These are phyloP conservation scores for Groenewaldozyma tartarivorans DNA, from an alignment of 805 yeast species.

Conservation along the genomic window DNA sequence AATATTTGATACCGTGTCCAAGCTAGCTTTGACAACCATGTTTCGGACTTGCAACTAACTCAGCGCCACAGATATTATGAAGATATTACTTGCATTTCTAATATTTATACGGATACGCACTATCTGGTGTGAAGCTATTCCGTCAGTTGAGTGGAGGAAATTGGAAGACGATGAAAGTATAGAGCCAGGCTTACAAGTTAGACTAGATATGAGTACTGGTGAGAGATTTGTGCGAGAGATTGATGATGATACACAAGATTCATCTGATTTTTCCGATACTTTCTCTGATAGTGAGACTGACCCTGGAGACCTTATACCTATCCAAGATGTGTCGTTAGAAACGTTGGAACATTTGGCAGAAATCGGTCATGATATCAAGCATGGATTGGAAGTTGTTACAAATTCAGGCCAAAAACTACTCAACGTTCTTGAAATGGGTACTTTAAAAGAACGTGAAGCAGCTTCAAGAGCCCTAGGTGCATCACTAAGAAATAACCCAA, in stretches of 20 bases:
- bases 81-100: background rate
- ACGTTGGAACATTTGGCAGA: constrained; percentile 41
- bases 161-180: constrained; percentile 47
- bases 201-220: constrained; percentile 66
- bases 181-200: constrained; percentile 72
- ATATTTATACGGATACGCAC: background rate
- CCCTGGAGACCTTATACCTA: background rate
- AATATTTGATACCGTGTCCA: too few relatives aligned
- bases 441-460: constrained; percentile 33
- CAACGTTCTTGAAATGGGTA: constrained; percentile 9
- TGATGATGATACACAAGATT: constrained; percentile 24
- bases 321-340: constrained; percentile 1
- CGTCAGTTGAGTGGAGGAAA: constrained; percentile 23
- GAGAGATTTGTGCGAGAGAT: constrained; percentile 57
- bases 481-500: constrained; percentile 64
- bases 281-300: constrained; percentile 5
- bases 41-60: too few relatives aligned
- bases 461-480: constrained; percentile 54
- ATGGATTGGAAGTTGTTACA: constrained; percentile 38
- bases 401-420: constrained; percentile 21
- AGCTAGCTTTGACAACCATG: too few relatives aligned
- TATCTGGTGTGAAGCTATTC: constrained; percentile 34
- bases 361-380: constrained; percentile 50
- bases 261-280: constrained; percentile 5
- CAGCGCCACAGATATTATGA: too few relatives aligned